Base-by-base conservation (phyloP, 108 stramenopile genomes). In the Phaeodactylum tricornutum region DNA sequence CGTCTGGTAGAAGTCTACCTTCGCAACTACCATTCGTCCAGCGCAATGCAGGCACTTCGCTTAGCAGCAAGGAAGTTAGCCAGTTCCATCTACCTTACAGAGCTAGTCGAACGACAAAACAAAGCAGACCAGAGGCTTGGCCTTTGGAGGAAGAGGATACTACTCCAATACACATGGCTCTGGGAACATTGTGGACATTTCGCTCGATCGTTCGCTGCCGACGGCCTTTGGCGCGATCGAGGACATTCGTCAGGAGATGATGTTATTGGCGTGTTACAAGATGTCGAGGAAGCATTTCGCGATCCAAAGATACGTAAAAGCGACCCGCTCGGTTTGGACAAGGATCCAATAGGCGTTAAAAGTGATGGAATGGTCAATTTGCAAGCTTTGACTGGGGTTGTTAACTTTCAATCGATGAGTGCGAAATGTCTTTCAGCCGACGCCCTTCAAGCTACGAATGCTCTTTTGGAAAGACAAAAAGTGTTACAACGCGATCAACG, bases 131-230 rank as follows among this genome's bases (percentile, higher is more conserved):
- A 43, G 29, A 54, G 41, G 37, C 41, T 58, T 9, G 17, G 43
- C 33, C 45, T 20, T 6, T 58, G 43, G 67, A 59, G 58, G 5
- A 51, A 54, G 53, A 65, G 75, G 22, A 51, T 86, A 8, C 66
- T 66, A 16, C 47, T 75, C 20, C 88, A 90, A 43, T 85, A 80
- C 32, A 60, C 73, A 4, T 81, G 81, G 79, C 56, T 85, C 24
- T 79, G 81, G 79, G 84, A 90, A 43, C 79, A 84, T 50, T 86
- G 84, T 52, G 88, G 88, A 1, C 81, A 86, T 60, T 90, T 90
- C 63, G 88, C 84, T 4, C 57, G 88, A 45, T 83, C 88, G 0
- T 90, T 85, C 62, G 84, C 81, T 1, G 74, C 79, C 6, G 88
- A 90, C 49, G 72, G 64, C 12, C 42, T 79, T 9, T 81, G 80